These are phyloP conservation scores for Fusarium sp. DNA, from an alignment of 2,329 filamentous ascomycete species.

Conservation along the genomic window DNA sequence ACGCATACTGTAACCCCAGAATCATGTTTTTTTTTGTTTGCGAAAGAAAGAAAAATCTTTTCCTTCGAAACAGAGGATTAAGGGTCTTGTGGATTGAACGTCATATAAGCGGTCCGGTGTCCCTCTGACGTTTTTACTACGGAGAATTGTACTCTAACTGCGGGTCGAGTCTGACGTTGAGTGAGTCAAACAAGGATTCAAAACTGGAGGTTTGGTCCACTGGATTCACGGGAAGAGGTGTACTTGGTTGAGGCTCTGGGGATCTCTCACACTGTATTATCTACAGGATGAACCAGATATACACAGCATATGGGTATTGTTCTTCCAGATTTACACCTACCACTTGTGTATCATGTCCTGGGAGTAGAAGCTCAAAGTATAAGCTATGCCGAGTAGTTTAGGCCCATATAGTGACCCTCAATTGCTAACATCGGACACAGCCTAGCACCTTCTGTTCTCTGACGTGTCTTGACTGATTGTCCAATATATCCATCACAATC, in stretches of 20 bases:
- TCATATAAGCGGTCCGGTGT: slow-evolving; percentile 25
- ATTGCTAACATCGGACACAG: background rate
- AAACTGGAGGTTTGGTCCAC: slow-evolving; percentile 12
- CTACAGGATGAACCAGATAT: too few relatives aligned
- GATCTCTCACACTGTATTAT: background rate
- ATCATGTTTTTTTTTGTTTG: background rate
- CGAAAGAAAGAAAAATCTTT: background rate
- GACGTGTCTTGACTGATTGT: background rate
- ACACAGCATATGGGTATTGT: background rate
- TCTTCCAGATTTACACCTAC: background rate
- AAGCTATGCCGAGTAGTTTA: background rate
- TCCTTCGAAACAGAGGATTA: background rate
- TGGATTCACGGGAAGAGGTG: background rate
- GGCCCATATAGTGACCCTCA: too few relatives aligned
- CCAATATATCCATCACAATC: background rate
- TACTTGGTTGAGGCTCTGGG: slow-evolving; percentile 1
- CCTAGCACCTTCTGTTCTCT: background rate
- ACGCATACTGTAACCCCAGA: background rate
- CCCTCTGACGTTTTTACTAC: slow-evolving; percentile 1
- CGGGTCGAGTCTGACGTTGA: slow-evolving; percentile 7
- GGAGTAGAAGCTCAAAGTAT: background rate
- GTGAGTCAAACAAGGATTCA: slow-evolving; percentile 4
- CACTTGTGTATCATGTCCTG: background rate
- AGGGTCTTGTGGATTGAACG: slow-evolving; percentile 23
- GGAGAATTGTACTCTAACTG: background rate